These are phyloP conservation scores for Piper longum DNA, from an alignment of 164 flowering plant genomes.

Conservation along the genomic window DNA sequence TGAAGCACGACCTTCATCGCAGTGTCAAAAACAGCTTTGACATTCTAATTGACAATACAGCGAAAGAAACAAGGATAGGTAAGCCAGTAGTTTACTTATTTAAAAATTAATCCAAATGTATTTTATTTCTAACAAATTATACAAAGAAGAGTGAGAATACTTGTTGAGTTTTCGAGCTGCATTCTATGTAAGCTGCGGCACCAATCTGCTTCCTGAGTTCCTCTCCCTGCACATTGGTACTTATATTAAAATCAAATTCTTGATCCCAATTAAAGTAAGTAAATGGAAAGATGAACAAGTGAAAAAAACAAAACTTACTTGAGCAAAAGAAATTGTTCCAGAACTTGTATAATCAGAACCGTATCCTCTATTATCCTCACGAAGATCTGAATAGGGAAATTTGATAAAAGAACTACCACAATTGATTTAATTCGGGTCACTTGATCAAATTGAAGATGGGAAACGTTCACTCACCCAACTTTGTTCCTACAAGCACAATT, in stretches of 20 bases:
- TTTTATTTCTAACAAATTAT: neutral
- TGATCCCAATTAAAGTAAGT: neutral
- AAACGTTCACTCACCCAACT: conserved; percentile 46
- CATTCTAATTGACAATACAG: conserved; percentile 34
- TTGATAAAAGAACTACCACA: neutral
- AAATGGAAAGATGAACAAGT: neutral
- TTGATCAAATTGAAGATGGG: neutral
- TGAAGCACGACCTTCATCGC: conserved; percentile 97
- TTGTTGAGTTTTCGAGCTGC: conserved; percentile 99
- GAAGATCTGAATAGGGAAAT: conserved; percentile 48
- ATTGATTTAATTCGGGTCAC: neutral
- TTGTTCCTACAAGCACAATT: conserved; percentile 92
- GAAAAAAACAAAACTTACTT: conserved; percentile 25
- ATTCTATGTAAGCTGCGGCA: conserved; percentile 92
- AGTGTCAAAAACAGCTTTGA: conserved; percentile 97
- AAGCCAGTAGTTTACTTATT: neutral
- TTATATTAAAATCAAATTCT: neutral
- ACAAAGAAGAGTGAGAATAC: conserved; percentile 14
- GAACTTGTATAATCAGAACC: conserved; percentile 59
- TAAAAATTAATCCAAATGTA: too few species aligned
- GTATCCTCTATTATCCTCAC: conserved; percentile 56
- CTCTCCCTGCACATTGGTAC: conserved; percentile 2
- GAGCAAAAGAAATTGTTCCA: conserved; percentile 58
- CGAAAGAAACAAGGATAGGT: neutral
- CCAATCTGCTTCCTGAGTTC: conserved; percentile 96